Conservation (phyloP, 1,139 yeast species). For the Magnusiomyces sp. region DNA sequence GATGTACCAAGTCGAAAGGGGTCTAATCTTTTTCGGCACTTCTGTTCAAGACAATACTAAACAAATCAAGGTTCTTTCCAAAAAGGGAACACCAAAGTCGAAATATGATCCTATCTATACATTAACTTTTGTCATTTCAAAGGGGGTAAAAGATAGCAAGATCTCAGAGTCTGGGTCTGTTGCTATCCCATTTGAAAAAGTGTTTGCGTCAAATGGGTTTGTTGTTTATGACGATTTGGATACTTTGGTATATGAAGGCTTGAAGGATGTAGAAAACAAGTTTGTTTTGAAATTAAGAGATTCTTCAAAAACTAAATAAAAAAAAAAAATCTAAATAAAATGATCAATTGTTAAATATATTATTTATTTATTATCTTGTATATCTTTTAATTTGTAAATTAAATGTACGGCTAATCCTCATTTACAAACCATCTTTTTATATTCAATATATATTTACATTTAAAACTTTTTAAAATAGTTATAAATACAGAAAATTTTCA, state of each 20-base stretch:
- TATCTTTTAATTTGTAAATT: no score
- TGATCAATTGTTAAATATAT: neutral
- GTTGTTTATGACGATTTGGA: slow-evolving; percentile 22
- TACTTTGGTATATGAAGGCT: slow-evolving; percentile 11
- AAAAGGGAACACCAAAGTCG: slow-evolving; percentile 19
- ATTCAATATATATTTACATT: no score
- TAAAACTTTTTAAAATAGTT: neutral
- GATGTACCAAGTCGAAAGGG: slow-evolving; percentile 43
- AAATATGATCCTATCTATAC: slow-evolving; percentile 41
- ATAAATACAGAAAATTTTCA: neutral
- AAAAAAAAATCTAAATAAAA: neutral
- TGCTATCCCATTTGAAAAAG: slow-evolving; percentile 18
- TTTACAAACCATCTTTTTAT: no score
- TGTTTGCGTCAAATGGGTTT: slow-evolving; percentile 27
- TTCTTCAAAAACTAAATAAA: neutral
- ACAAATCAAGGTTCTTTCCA: neutral
- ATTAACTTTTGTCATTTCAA: slow-evolving; percentile 27
- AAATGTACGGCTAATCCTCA: neutral
- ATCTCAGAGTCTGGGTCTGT: slow-evolving; percentile 8
- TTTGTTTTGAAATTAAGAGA: neutral
- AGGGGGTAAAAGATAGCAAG: slow-evolving; percentile 24
- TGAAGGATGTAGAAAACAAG: slow-evolving; percentile 5
- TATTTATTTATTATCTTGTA: neutral
- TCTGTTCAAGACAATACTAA: slow-evolving; percentile 19
- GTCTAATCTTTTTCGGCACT: slow-evolving; percentile 56